Evolutionary conservation across 2,329 filamentous ascomycete genomes (phyloP).

Genomic region (Cladosporium phlei): DNA sequence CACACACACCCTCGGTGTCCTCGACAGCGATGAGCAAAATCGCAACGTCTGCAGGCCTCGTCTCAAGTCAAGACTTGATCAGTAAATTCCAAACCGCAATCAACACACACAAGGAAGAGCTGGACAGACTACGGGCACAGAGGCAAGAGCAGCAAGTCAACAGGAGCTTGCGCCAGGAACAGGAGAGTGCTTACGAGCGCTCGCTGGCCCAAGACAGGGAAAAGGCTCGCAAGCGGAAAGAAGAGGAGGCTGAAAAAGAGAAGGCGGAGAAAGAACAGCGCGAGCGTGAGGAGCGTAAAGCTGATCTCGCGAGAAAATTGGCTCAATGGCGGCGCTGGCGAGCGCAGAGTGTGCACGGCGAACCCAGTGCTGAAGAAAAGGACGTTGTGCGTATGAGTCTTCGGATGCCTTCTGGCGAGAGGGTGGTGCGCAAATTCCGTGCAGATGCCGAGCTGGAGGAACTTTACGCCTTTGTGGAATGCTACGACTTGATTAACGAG

Average conservation of each 20-base stretch:
- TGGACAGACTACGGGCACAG: slow-evolving; percentile 69
- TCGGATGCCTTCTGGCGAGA: slow-evolving; percentile 60
- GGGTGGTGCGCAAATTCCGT: slow-evolving; percentile 72
- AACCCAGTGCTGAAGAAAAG: slow-evolving; percentile 61
- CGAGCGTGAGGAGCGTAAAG: slow-evolving; percentile 58
- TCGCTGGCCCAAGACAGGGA: slow-evolving; percentile 85
- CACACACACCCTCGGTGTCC: slow-evolving; percentile 78
- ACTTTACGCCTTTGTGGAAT: slow-evolving; percentile 94
- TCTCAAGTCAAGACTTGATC: slow-evolving; percentile 65
- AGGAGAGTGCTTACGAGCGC: slow-evolving; percentile 90
- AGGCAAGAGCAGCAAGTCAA: slow-evolving; percentile 74
- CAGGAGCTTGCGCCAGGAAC: slow-evolving; percentile 76
- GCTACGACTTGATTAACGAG: slow-evolving; percentile 56
- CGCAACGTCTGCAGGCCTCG: slow-evolving; percentile 69
- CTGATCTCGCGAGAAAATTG: slow-evolving; percentile 50
- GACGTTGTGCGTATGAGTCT: slow-evolving; percentile 68
- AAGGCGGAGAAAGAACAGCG: slow-evolving; percentile 63
- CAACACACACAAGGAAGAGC: slow-evolving; percentile 67
- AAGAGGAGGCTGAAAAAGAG: slow-evolving; percentile 63
- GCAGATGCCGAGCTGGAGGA: slow-evolving; percentile 72
- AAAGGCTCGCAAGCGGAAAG: slow-evolving; percentile 68
- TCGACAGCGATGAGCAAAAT: slow-evolving; percentile 87
- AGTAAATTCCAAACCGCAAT: slow-evolving; percentile 70
- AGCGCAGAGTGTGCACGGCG: slow-evolving; percentile 59
- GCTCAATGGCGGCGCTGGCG: slow-evolving; percentile 80